Base-by-base conservation (phyloP, 2,329 filamentous ascomycete species). In the Neonectria coccinea region DNA sequence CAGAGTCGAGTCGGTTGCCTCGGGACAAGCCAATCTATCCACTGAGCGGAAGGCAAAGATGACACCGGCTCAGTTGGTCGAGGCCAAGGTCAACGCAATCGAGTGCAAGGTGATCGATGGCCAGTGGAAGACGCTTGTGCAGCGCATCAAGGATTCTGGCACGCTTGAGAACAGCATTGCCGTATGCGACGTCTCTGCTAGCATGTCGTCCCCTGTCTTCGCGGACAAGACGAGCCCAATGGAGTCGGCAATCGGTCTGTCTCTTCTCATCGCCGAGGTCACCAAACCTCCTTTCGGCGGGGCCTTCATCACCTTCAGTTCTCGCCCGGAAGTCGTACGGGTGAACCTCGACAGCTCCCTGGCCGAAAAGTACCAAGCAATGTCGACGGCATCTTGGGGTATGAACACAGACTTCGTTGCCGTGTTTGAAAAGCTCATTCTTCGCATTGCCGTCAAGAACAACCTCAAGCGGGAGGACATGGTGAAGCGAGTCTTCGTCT, bases 401-500 rank as follows among this genome's bases (percentile, higher is more conserved):
- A 74, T 75, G 69, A 84, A 73, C 65, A 89, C 86, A 1, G 73
- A 89, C 67, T 85, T 89, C 60, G 79, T 82, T 5, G 79, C 83
- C 22, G 86, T 88, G 4, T 89, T 89, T 61, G 80, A 83, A 56
- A 56, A 80, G 0, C 75, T 88, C 1, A 82, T 89, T 51, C 81
- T 89, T 0, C 85, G 85, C 2, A 81, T 86, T 79, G 86, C 87
- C 0, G 56, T 83, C 8, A 48, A 79, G 51, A 79, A 87, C 66
- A 80, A 84, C 11, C 69, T 89, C 36, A 80, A 78, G 66, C 82
- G 79, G 42, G 84, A 87, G 58, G 82, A 89, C 42, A 89, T 89
- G 86, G 82, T 89, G 16, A 88, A 88, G 76, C 83, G 84, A 4
- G 72, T 89, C 16, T 88, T 89, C 69, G 83, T 89, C 36, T 89